These are phyloP conservation scores for Silene vulgaris DNA, from an alignment of 179 eudicot species.

Conservation along the genomic window DNA sequence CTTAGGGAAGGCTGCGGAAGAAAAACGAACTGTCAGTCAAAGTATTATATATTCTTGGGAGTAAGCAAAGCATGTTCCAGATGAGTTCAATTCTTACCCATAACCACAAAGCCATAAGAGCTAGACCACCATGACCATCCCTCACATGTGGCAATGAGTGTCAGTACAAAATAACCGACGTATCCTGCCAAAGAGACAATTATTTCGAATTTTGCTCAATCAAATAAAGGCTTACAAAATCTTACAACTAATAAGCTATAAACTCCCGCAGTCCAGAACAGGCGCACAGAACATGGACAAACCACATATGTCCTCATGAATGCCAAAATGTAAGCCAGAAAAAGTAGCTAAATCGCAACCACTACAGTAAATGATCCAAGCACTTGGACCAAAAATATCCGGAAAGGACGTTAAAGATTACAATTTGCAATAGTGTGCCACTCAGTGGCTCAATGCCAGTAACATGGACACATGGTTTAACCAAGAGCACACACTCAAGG, in stretches of 20 bases:
- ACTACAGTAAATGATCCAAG: background rate
- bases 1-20: slow-evolving; percentile 70
- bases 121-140: slow-evolving; percentile 82
- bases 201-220: background rate
- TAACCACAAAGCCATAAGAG: slow-evolving; percentile 79
- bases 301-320: slow-evolving; percentile 4
- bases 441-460: too few species aligned
- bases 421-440: background rate
- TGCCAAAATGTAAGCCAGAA: background rate
- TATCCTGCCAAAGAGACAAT: slow-evolving; percentile 54
- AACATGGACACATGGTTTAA: too few species aligned
- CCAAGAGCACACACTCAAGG: background rate
- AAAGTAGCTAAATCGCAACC: background rate
- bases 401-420: background rate
- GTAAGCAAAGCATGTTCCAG: slow-evolving; percentile 4
- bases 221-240: background rate
- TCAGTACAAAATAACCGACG: slow-evolving; percentile 54
- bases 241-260: background rate
- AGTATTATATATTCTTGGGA: slow-evolving; percentile 6
- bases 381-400: background rate
- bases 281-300: background rate
- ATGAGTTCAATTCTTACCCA: slow-evolving; percentile 50
- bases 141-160: slow-evolving; percentile 78
- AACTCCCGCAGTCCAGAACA: background rate
- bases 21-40: slow-evolving; percentile 5